These are phyloP conservation scores for Agrocybe pediades DNA, from an alignment of 768 basidiomycete species.

Conservation along the genomic window DNA sequence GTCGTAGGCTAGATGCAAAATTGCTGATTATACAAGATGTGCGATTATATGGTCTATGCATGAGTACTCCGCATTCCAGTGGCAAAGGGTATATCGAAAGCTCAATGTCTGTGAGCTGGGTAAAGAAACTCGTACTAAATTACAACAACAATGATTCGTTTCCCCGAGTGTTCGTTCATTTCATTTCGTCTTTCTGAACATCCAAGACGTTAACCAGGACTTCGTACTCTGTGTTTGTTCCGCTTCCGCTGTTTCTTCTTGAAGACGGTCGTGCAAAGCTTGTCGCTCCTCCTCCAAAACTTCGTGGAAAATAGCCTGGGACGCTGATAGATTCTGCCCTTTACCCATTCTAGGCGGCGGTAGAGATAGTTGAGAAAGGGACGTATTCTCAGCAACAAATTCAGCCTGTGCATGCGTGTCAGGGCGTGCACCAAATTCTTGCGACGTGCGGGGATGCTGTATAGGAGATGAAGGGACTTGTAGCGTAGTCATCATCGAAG, in stretches of 20 bases:
- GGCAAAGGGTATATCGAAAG: background rate
- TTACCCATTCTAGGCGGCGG: slow-evolving; percentile 25
- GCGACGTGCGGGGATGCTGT: slow-evolving; percentile 29
- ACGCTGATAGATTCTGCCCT: slow-evolving; percentile 50
- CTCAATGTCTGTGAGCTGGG: background rate
- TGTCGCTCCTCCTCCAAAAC: slow-evolving; percentile 71
- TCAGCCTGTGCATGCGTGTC: slow-evolving; percentile 49
- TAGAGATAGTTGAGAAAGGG: slow-evolving; percentile 39
- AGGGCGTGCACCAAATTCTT: slow-evolving; percentile 38
- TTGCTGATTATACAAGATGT: background rate
- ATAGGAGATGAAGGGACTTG: slow-evolving; percentile 24
- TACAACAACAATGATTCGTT: too few relatives aligned
- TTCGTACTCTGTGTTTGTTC: slow-evolving; percentile 44
- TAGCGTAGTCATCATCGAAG: slow-evolving; percentile 38
- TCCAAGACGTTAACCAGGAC: slow-evolving; percentile 69
- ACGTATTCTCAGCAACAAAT: slow-evolving; percentile 35
- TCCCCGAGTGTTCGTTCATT: background rate
- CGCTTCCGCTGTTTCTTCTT: slow-evolving; percentile 50
- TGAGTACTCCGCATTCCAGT: background rate
- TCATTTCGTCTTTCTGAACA: slow-evolving; percentile 49
- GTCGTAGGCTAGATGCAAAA: background rate
- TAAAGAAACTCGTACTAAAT: background rate
- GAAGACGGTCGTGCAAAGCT: slow-evolving; percentile 51
- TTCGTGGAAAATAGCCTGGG: slow-evolving; percentile 67
- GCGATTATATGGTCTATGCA: background rate